These are phyloP conservation scores for Pyrus communis DNA, from an alignment of 306 rosid species.

Conservation along the genomic window DNA sequence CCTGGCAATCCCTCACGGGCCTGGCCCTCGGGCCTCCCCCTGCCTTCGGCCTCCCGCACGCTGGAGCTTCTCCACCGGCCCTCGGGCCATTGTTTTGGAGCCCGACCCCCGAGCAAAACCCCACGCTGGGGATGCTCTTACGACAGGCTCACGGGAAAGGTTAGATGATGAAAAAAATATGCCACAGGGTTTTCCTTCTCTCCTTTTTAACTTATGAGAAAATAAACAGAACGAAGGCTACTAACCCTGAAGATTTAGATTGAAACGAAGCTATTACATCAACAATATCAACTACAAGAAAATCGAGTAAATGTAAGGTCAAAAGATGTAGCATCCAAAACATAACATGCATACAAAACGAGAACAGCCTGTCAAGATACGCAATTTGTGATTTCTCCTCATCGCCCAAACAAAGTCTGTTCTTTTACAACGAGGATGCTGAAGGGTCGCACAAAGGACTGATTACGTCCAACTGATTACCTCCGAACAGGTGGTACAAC, in stretches of 20 bases:
- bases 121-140: no score
- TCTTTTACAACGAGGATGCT: constrained; percentile 20
- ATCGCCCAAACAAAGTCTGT: constrained; percentile 12
- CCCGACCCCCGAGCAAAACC: no score
- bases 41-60: no score
- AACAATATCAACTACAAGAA: constrained; percentile 7
- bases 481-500: constrained; percentile 76
- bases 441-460: neutral
- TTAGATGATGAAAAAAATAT: neutral
- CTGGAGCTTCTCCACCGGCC: no score
- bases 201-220: no score
- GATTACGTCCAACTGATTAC: constrained; percentile 27
- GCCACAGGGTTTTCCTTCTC: no score
- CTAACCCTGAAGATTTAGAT: neutral
- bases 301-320: neutral
- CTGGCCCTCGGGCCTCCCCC: no score
- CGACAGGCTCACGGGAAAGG: neutral
- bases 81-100: no score
- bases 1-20: no score
- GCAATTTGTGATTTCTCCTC: constrained; percentile 13
- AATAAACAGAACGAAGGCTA: no score
- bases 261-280: neutral
- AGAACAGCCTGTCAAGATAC: constrained; percentile 15
- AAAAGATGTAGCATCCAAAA: constrained; percentile 8
- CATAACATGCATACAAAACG: constrained; percentile 8